phyloP scores from a whole-genome alignment of 352 stramenopile genomes.

The Phytophthora crassamura region DNA sequence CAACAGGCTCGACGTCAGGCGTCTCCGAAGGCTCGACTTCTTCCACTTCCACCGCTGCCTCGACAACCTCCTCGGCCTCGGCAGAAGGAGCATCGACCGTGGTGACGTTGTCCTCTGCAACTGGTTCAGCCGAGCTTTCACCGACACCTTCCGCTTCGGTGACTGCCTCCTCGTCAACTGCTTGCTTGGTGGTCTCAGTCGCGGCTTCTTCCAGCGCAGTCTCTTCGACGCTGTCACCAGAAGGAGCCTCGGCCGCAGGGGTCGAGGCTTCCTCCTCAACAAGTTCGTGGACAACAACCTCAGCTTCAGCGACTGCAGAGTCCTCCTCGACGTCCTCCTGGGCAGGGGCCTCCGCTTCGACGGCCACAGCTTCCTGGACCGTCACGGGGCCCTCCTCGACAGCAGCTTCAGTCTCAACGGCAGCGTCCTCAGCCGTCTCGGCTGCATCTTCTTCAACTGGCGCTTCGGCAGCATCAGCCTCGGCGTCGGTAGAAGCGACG shows the following conservation, averaged over 20 bases:
- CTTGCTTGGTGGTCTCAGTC: too few species aligned
- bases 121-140: too few species aligned
- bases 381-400: background rate
- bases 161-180: too few species aligned
- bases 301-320: constrained; percentile 3
- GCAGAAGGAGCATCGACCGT: too few species aligned
- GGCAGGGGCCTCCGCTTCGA: background rate
- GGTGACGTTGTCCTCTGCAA: too few species aligned
- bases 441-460: background rate
- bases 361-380: background rate
- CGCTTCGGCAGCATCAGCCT: constrained; percentile 9
- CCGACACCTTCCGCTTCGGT: too few species aligned
- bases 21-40: constrained; percentile 3
- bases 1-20: background rate
- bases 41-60: background rate
- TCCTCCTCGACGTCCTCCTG: background rate
- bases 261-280: background rate
- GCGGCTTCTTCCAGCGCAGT: too few species aligned
- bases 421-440: background rate
- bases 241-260: background rate
- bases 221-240: too few species aligned
- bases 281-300: too few species aligned
- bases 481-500: background rate
- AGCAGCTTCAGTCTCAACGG: background rate
- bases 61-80: background rate